Conservation (phyloP, 805 yeast genomes). For the Candida dajiaensis region DNA sequence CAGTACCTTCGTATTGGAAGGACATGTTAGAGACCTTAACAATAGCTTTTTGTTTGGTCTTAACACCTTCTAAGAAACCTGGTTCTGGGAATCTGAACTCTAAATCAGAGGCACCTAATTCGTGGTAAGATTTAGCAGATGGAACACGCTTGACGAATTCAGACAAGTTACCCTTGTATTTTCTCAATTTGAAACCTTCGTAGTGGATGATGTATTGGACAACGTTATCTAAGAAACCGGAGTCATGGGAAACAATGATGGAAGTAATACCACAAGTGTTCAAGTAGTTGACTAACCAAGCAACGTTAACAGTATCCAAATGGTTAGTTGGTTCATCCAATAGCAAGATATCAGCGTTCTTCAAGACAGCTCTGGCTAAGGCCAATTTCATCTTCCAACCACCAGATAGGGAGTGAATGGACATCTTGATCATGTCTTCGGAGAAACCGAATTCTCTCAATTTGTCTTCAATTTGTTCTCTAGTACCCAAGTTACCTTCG, state of each 20-base stretch:
- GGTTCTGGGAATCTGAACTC: conserved; percentile 99
- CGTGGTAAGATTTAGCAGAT: conserved; percentile 97
- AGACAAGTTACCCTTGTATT: conserved; percentile 99
- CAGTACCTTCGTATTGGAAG: conserved; percentile 99
- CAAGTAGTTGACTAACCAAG: conserved; percentile 99
- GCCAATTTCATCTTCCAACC: conserved; percentile 99
- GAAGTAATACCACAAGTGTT: conserved; percentile 98
- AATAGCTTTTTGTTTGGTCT: conserved; percentile 99
- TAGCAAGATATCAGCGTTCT: conserved; percentile 95
- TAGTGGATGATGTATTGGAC: conserved; percentile 98
- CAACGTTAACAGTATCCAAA: conserved; percentile 99
- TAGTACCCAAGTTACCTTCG: conserved; percentile 63
- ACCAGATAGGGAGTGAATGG: conserved; percentile 96
- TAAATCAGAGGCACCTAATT: conserved; percentile 95
- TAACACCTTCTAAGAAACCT: conserved; percentile 99
- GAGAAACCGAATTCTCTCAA: conserved; percentile 89
- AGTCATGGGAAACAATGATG: conserved; percentile 98
- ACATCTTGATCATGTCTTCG: conserved; percentile 89
- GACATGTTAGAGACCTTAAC: conserved; percentile 96
- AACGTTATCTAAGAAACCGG: conserved; percentile 97
- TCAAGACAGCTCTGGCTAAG: conserved; percentile 97
- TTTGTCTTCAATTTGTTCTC: conserved; percentile 65
- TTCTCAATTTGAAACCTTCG: conserved; percentile 99
- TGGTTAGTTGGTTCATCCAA: conserved; percentile 99
- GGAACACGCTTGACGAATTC: conserved; percentile 99